Percentiles rank a stretch among this genome's conserved stretches.
Conservation (phyloP, 768 basidiomycete species). For the Lactarius evosmus region DNA sequence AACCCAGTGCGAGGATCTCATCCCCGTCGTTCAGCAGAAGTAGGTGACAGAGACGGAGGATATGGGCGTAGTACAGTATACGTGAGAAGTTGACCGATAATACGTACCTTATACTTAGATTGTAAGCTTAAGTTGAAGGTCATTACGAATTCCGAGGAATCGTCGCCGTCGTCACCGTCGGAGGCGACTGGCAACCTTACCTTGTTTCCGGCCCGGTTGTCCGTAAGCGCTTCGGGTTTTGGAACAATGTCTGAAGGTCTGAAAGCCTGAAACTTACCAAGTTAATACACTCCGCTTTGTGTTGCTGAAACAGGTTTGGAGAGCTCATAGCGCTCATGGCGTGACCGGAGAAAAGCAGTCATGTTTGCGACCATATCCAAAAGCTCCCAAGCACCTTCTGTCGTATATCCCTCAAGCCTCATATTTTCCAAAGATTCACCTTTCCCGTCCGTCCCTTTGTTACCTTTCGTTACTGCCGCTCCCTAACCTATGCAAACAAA, state of each 20-base stretch:
- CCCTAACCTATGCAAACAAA: too few relatives aligned
- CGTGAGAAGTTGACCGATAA: neutral
- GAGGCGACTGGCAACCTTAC: neutral
- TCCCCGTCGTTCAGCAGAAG: slow-evolving; percentile 49
- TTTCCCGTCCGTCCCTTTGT: too few relatives aligned
- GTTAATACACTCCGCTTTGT: neutral
- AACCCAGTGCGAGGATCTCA: slow-evolving; percentile 56
- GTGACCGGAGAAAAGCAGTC: neutral
- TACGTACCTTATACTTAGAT: slow-evolving; percentile 16
- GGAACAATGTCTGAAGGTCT: neutral
- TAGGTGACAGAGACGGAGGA: neutral
- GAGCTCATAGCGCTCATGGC: neutral
- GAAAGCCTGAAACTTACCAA: neutral
- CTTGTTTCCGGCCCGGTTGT: neutral
- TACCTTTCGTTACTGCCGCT: too few relatives aligned
- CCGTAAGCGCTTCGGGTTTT: neutral
- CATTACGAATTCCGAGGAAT: slow-evolving; percentile 9
- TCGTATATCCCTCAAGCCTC: neutral
- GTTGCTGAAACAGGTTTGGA: neutral
- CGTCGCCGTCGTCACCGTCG: slow-evolving; percentile 1
- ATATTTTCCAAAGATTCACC: neutral
- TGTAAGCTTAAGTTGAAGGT: slow-evolving; percentile 20
- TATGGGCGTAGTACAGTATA: neutral
- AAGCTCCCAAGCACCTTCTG: neutral
- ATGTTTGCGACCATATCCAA: neutral